A percentile compares a stretch with the other conserved stretches of the same genome.
Conservation (phyloP, 116 monocot genomes). For the Trichopus zeylanicus region DNA sequence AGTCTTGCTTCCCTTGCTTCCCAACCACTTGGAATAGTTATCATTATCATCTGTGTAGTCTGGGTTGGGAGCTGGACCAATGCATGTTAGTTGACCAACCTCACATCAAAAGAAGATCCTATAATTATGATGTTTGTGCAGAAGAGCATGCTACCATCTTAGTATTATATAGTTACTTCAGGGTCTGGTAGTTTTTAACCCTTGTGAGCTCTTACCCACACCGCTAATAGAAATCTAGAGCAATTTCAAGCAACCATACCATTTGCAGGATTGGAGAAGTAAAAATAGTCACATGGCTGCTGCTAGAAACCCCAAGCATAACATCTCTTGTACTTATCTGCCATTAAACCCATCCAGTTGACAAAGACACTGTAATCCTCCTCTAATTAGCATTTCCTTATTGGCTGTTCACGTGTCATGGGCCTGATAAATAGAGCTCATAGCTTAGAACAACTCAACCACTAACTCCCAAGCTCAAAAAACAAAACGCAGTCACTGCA, state of each 20-base stretch:
- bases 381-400: background rate
- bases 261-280: background rate
- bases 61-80: background rate
- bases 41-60: background rate
- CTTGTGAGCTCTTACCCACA: too few species aligned
- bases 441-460: background rate
- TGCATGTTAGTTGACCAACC: slow-evolving; percentile 1
- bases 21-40: background rate
- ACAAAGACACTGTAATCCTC: background rate
- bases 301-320: background rate
- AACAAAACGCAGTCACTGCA: slow-evolving; percentile 2
- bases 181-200: too few species aligned
- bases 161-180: too few species aligned
- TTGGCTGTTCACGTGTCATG: slow-evolving; percentile 3
- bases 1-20: too few species aligned
- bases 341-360: slow-evolving; percentile 2
- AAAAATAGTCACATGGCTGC: slow-evolving; percentile 8
- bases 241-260: background rate
- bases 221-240: background rate
- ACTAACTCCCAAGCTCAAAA: slow-evolving; percentile 2
- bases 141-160: too few species aligned
- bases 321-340: slow-evolving; percentile 11
- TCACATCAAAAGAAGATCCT: background rate
- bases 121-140: background rate
- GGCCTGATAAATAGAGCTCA: slow-evolving; percentile 5